phyloP scores from a whole-genome alignment of 1,139 yeast genomes.

The Wickerhamiella infanticola region DNA sequence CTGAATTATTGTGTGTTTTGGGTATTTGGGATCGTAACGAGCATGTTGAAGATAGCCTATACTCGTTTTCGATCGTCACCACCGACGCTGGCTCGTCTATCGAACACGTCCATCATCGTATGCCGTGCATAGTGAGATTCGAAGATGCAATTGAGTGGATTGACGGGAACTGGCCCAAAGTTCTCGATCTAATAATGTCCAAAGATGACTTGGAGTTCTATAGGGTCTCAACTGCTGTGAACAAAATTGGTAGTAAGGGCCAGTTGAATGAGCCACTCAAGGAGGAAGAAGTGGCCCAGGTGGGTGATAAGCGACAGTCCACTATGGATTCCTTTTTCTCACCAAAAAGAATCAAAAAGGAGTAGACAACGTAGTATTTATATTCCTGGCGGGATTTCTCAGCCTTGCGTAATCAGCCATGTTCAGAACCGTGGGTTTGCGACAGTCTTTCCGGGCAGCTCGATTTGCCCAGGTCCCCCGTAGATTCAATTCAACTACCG shows the following conservation, averaged over 20 bases:
- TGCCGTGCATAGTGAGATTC: slow-evolving; percentile 58
- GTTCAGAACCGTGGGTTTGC: not conserved
- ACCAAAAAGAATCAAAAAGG: not conserved
- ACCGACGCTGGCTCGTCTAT: slow-evolving; percentile 41
- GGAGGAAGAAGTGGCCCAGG: not conserved
- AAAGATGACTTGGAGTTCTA: slow-evolving; percentile 36
- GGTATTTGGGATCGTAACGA: slow-evolving; percentile 41
- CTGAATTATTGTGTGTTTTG: slow-evolving; percentile 47
- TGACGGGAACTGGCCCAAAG: slow-evolving; percentile 29
- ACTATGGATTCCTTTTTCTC: no score
- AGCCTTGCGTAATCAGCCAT: no score
- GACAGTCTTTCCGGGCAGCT: not conserved
- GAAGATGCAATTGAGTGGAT: slow-evolving; percentile 27
- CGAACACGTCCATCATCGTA: slow-evolving; percentile 58
- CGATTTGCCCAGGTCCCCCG: not conserved
- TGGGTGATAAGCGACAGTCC: not conserved
- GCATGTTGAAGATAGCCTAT: slow-evolving; percentile 21
- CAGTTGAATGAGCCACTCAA: slow-evolving; percentile 31
- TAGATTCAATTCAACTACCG: slow-evolving; percentile 11
- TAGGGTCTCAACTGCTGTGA: slow-evolving; percentile 48
- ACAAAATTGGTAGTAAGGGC: slow-evolving; percentile 38
- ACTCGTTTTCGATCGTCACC: slow-evolving; percentile 59
- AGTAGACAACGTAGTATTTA: not conserved
- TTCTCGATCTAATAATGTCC: slow-evolving; percentile 27
- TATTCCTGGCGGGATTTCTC: no score